Percentiles rank a stretch among this genome's conserved stretches.
phyloP scores from a whole-genome alignment of 371 early-diverging fungal species.

The Coemansia sp. region DNA sequence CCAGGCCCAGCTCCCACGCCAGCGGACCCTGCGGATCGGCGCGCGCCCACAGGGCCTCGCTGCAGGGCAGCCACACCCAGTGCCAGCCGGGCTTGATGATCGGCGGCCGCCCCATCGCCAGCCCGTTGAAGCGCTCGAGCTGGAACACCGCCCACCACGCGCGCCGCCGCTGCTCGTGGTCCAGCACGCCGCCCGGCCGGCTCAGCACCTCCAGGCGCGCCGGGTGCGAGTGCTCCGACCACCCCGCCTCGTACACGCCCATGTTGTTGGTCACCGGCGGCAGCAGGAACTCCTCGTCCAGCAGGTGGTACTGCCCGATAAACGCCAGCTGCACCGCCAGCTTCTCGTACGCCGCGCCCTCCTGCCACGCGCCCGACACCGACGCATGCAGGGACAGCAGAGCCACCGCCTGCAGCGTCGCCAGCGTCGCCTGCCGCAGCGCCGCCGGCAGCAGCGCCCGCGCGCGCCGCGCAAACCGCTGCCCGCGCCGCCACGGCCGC shows the following conservation, averaged over 20 bases:
- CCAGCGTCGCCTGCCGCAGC: conserved; percentile 12
- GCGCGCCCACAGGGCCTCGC: conserved; percentile 38
- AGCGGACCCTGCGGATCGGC: conserved; percentile 35
- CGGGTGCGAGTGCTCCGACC: conserved; percentile 47
- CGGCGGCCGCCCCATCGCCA: conserved; percentile 48
- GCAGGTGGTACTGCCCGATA: conserved; percentile 44
- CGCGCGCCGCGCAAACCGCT: conserved; percentile 28
- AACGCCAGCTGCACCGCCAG: conserved; percentile 48
- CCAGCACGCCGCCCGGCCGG: conserved; percentile 40
- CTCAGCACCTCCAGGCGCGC: conserved; percentile 44
- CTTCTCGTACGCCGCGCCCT: conserved; percentile 43
- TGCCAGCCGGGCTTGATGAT: conserved; percentile 51
- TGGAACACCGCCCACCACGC: conserved; percentile 48
- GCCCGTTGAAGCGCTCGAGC: conserved; percentile 45
- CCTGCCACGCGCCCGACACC: conserved; percentile 44
- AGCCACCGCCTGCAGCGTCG: conserved; percentile 42
- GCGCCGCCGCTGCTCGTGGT: conserved; percentile 43
- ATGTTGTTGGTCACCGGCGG: conserved; percentile 45
- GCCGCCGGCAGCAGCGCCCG: conserved; percentile 26
- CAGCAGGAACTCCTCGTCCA: conserved; percentile 47
- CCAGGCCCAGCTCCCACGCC: conserved; percentile 45
- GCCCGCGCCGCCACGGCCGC: conserved; percentile 31
- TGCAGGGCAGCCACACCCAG: conserved; percentile 50
- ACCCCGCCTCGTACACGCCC: conserved; percentile 41
- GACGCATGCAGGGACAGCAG: conserved; percentile 43